Conservation (phyloP, 176 grass and related monocot species). For the bread wheat (Triticum aestivum) region DNA sequence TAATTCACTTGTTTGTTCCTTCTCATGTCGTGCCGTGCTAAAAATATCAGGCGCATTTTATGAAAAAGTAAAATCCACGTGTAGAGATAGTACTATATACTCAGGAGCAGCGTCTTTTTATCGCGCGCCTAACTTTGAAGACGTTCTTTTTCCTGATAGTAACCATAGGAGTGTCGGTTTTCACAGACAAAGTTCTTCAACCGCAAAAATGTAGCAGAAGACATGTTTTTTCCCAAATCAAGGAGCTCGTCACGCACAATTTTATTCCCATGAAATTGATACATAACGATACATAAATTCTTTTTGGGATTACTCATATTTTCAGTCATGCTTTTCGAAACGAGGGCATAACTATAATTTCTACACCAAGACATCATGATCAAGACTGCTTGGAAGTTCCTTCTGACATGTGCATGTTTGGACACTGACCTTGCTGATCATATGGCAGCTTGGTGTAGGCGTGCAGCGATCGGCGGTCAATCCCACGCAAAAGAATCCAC, state of each 20-base stretch:
- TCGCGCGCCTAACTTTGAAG: background rate
- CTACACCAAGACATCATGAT: background rate
- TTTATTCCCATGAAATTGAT: background rate
- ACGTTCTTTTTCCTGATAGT: background rate
- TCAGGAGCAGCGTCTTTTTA: background rate
- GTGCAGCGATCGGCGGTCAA: background rate
- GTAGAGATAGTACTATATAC: background rate
- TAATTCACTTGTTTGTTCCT: background rate
- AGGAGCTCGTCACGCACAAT: background rate
- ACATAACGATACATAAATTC: background rate
- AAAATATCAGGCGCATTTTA: too few relatives aligned
- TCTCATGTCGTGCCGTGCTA: background rate
- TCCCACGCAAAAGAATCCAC: too few relatives aligned
- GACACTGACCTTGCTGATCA: background rate
- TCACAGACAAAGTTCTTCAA: too few relatives aligned
- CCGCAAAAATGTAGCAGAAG: background rate
- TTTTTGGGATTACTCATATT: background rate
- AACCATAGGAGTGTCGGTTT: background rate
- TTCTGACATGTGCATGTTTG: background rate
- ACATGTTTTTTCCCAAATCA: background rate
- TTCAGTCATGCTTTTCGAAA: background rate
- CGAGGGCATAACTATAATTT: background rate
- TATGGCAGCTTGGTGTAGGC: background rate
- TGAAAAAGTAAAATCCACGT: background rate
- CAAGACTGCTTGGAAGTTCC: background rate